Base-by-base conservation (phyloP, 73 alveolate species). In the Blepharisma stoltei region DNA sequence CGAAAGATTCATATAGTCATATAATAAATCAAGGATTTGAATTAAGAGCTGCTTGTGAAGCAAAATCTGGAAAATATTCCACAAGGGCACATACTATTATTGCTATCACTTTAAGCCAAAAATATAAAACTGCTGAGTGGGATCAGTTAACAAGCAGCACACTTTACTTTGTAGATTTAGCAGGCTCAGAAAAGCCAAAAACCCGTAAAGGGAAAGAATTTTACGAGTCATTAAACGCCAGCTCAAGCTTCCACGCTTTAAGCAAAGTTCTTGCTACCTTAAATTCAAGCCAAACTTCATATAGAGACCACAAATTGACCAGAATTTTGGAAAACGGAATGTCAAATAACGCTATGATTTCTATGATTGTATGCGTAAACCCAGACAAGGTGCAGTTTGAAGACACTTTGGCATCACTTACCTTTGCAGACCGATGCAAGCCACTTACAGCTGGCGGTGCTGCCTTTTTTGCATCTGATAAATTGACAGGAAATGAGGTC, bases 171-270 rank as follows among this genome's bases (percentile, higher is more conserved):
- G 79, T 70, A 7, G 71, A 49, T 21, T 27, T 76, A 6, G 88
- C 84, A 20, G 88, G 83, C 38, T 71, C 84, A 20, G 88, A 81
- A 50, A 23, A 66, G 71, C 82, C 50, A 32, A 23, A 54, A 14
- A 54, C 50, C 27, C 6, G 38, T 27, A 76, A 71, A 54, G 77
- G 70, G 5, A 54, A 81, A 37, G 78, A 55, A 70, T 54, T 52
- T 7, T 55, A 55, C 14, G 88, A 81, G 67, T 54, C 66, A 32
- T 52, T 71, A 6, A 27, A 46, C 1, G 46, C 75, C 38, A 54
- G 46, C 77, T 50, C 76, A 44, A 11, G 67, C 20, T 67, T 81
- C 73, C 32, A 52, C 9, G 78, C 88, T 6, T 21, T 81, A 11
- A 37, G 80, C 7, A 48, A 54, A 54, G 79, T 81, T 6, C 67